Evolutionary conservation across 2,329 filamentous ascomycete species (phyloP), one percentile per base, ranked within the genome.

Genomic region (Xylaria digitata): DNA sequence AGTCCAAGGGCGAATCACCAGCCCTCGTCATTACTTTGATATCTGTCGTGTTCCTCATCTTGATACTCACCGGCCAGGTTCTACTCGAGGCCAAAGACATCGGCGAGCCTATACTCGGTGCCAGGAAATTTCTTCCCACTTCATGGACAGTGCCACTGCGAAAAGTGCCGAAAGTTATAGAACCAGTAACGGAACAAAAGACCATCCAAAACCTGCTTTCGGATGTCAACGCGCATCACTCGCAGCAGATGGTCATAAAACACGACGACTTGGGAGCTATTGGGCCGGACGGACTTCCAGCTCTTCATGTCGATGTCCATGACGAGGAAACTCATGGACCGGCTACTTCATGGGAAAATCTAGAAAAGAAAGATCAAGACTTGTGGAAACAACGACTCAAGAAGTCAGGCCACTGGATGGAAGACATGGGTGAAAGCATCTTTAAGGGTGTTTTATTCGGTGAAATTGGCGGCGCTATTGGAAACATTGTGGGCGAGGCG

Each of bases 371-470:
- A 61, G 87, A 94, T 78, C 87, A 87, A 76, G 80, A 83, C 58
- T 81, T 82, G 19, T 96, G 93, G 93, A 93, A 89, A 80, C 79
- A 86, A 71, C 87, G 85, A 75, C 83, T 96, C 42, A 82, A 83
- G 62, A 84, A 89, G 61, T 89, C 92, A 0, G 93, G 93, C 0
- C 87, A 93, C 70, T 96, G 92, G 93, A 87, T 87, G n/a, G 89
- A 90, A 75, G 84, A 87, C 43, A 92, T 95, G 83, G 92, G 92
- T 2, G 92, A 95, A 81, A 85, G 83, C 9, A 87, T 96, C 34
- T 86, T 96, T 72, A 89, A 90, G 79, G 91, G 92, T 2, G 86
- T 96, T 37, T 81, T 96, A 69, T 96, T 96, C 79, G 87, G 89
- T 21, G 87, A 93, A 79, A 83, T 92, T 70, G 91, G 86, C 1